Percentiles rank a stretch among this genome's conserved stretches.
These are phyloP conservation scores for Polygonum aviculare DNA, from an alignment of 148 eudicot genomes.

Conservation along the genomic window DNA sequence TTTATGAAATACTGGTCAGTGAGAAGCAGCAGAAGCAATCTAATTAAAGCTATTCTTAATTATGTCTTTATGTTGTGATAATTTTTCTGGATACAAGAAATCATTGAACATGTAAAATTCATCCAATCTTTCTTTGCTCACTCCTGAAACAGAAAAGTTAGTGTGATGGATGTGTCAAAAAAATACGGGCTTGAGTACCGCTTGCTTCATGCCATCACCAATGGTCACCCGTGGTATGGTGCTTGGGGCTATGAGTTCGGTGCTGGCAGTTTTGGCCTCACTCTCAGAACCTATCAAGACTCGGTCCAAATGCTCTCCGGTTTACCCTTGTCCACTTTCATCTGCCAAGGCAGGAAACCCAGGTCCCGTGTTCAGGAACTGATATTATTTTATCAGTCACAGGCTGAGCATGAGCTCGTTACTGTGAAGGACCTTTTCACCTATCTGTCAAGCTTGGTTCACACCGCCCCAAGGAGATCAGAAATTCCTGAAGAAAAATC, in stretches of 20 bases:
- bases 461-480: neutral
- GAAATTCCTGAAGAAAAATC: neutral
- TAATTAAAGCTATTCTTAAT: too few species aligned
- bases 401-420: slow-evolving; percentile 61
- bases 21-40: neutral
- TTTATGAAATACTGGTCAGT: neutral
- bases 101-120: slow-evolving; percentile 9
- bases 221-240: slow-evolving; percentile 87
- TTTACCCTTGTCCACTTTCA: slow-evolving; percentile 43
- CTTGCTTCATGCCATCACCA: slow-evolving; percentile 63
- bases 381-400: slow-evolving; percentile 65
- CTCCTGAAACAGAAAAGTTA: slow-evolving; percentile 57
- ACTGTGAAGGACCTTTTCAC: slow-evolving; percentile 45
- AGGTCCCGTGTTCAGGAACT: slow-evolving; percentile 63
- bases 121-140: slow-evolving; percentile 3
- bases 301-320: slow-evolving; percentile 54
- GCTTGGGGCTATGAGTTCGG: slow-evolving; percentile 92
- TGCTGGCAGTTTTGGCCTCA: slow-evolving; percentile 69
- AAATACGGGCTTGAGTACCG: slow-evolving; percentile 82
- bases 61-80: neutral
- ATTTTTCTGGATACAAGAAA: neutral
- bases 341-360: slow-evolving; percentile 64
- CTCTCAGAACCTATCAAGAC: slow-evolving; percentile 43
- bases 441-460: neutral
- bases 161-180: slow-evolving; percentile 96